These are phyloP conservation scores for Lentinula boryana DNA, from an alignment of 768 basidiomycete species.

Conservation along the genomic window DNA sequence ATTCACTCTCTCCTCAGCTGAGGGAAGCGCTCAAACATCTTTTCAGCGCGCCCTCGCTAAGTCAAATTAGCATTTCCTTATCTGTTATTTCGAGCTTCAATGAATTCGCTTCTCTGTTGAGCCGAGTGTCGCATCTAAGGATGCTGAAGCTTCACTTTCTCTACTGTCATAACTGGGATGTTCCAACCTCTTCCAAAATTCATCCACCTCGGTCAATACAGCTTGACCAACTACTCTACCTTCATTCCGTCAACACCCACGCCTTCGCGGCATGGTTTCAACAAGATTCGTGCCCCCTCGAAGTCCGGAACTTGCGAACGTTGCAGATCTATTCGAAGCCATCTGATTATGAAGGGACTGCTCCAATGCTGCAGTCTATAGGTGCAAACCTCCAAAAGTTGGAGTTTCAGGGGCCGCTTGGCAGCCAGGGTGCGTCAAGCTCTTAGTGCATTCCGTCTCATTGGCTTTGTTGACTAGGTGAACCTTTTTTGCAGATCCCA, in stretches of 20 bases:
- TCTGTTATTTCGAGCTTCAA: neutral
- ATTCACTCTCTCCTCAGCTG: neutral
- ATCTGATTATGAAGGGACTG: neutral
- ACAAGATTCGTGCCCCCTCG: neutral
- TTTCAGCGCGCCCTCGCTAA: neutral
- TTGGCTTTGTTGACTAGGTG: neutral
- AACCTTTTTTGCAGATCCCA: neutral
- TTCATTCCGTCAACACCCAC: neutral
- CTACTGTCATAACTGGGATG: neutral
- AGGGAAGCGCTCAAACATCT: neutral
- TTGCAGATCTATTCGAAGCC: neutral
- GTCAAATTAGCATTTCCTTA: neutral
- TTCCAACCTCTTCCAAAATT: neutral
- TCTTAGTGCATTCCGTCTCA: neutral
- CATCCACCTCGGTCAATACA: slow-evolving; percentile 1
- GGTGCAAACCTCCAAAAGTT: neutral
- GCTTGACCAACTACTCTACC: neutral
- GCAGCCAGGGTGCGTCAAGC: neutral
- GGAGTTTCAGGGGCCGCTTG: neutral
- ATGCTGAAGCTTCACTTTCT: neutral
- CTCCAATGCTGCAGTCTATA: neutral
- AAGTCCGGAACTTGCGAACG: neutral
- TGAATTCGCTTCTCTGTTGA: neutral
- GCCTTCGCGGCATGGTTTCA: slow-evolving; percentile 1
- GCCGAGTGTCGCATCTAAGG: neutral